phyloP scores from a whole-genome alignment of 345 rosid species.

The Populus ilicifolia region DNA sequence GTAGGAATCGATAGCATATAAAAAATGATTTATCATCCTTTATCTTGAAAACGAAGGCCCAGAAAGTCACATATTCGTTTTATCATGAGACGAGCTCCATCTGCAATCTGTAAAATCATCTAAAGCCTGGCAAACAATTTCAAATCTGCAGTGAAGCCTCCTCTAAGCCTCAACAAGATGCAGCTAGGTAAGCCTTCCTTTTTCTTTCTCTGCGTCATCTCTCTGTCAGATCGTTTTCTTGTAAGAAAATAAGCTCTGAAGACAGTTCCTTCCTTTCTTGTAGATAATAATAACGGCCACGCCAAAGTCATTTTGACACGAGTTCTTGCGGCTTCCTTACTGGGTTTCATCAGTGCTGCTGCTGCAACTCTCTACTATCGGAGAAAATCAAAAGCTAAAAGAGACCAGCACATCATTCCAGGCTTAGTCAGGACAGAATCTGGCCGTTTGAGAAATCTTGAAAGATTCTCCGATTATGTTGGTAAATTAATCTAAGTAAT shows the following conservation, averaged over 20 bases:
- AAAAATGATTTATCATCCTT: no score
- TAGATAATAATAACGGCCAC: constrained; percentile 2
- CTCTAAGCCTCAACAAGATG: neutral
- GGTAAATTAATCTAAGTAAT: constrained; percentile 35
- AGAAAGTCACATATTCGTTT: no score
- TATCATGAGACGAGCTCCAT: no score
- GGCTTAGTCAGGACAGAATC: constrained; percentile 42
- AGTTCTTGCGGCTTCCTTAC: constrained; percentile 30
- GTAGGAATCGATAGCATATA: no score
- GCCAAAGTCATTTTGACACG: constrained; percentile 19
- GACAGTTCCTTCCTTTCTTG: neutral
- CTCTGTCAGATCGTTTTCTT: neutral
- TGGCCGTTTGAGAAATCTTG: constrained; percentile 54
- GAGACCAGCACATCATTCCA: constrained; percentile 34
- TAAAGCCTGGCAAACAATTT: no score
- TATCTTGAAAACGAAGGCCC: no score
- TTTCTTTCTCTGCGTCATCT: neutral
- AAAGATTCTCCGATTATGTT: constrained; percentile 83
- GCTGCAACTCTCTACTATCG: constrained; percentile 22
- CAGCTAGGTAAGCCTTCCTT: neutral
- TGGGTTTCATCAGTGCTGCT: constrained; percentile 24
- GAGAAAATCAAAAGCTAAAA: constrained; percentile 7
- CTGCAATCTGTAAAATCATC: no score
- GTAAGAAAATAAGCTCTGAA: no score
- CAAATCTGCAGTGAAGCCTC: no score